phyloP scores from a whole-genome alignment of 2,329 filamentous ascomycete genomes.

The Taxawa tesnikishii region DNA sequence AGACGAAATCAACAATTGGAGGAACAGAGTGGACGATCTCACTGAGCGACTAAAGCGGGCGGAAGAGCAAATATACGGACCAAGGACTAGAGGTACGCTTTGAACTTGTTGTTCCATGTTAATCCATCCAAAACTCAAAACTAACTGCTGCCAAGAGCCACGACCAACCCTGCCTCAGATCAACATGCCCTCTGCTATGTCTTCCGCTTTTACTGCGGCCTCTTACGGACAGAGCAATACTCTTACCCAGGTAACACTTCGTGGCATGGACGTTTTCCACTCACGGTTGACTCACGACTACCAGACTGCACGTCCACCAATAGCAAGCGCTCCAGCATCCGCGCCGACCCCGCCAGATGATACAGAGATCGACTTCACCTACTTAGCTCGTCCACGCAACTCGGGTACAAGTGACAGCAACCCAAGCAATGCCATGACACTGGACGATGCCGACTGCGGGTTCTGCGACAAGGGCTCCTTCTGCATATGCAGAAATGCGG shows the following conservation, averaged over 20 bases:
- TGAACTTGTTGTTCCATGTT: neutral
- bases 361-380: constrained; percentile 9
- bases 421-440: neutral
- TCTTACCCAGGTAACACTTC: too few relatives aligned
- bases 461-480: constrained; percentile 8
- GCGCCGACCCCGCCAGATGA: constrained; percentile 7
- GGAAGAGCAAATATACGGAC: constrained; percentile 3
- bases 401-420: neutral
- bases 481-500: constrained; percentile 8
- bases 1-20: too few relatives aligned
- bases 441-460: constrained; percentile 8
- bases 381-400: constrained; percentile 4
- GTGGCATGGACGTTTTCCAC: too few relatives aligned
- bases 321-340: neutral
- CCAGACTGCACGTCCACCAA: too few relatives aligned
- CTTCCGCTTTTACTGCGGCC: too few relatives aligned
- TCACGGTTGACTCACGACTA: too few relatives aligned
- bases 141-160: constrained; percentile 2
- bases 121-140: too few relatives aligned
- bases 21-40: neutral
- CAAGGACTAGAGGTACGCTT: constrained; percentile 3
- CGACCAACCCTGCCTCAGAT: neutral
- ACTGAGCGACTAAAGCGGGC: neutral
- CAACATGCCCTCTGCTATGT: too few relatives aligned
- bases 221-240: too few relatives aligned